Base-by-base conservation (phyloP, 331 rosid genomes). In the Rosa hybrid region DNA sequence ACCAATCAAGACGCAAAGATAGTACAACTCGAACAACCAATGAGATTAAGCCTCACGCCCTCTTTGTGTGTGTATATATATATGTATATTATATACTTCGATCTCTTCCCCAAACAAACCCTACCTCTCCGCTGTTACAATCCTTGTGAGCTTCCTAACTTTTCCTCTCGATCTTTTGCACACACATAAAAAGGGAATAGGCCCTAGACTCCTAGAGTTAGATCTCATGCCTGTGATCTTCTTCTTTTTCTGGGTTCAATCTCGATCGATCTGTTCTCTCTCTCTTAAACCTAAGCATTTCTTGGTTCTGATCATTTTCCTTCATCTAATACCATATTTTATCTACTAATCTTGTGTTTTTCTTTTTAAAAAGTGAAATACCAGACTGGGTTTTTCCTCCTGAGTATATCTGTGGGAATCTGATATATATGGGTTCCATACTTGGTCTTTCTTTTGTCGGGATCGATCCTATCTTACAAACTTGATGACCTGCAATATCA, bases 1-100 rank as follows among this genome's bases (percentile, higher is more conserved):
- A 82, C 90, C 86, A 86, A 83, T 88, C 75, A 38, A 77, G 84
- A 78, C 68, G 62, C 7, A 69, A 77, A 81, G 67, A 83, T 23
- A 74, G 39, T 54, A 83, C 83, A 83, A 69, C 45, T 62, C 34
- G 60, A 38, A 69, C 75, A 14, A 62, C 77, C 83, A 78, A 81
- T 76, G 76, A 84, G 21, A 14, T 12, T 39, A 9, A 41, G 77
- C 41, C 59, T 75, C 13, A 62, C 63, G 17, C 62, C 68, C 25
- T 45, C 10, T 45, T 11, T 45, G 49, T 34, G 39, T 34, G 39
- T 34, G 39, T 34, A 0, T 34, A 34, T 34, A 14, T 13, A 4
- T 45, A 17, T 51, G n/a, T 13, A 14, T 51, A 63, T 80, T 80
- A 73, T 81, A 85, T 90, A 74, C 72, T 17, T 25, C 42, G 46